A percentile compares a stretch with the other conserved stretches of the same genome.
Conservation (phyloP, 176 grass and related monocot genomes). For the Tuctoria greenei region DNA sequence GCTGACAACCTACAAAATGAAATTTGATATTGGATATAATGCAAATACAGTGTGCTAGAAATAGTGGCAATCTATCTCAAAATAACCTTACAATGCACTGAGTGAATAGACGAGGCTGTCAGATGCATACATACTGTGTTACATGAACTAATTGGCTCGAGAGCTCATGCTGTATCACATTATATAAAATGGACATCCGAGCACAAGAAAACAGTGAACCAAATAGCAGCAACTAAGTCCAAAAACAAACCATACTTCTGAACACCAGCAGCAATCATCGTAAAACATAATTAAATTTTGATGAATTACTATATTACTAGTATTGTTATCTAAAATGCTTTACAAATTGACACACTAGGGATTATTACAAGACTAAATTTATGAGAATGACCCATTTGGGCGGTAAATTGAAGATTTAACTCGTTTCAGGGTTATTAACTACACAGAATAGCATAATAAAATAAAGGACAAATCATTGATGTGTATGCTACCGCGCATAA, state of each 20-base stretch:
- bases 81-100: background rate
- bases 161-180: background rate
- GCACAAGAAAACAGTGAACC: background rate
- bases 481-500: slow-evolving; percentile 49
- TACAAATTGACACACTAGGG: background rate
- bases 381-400: background rate
- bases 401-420: background rate
- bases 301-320: background rate
- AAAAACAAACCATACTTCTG: background rate
- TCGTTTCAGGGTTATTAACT: background rate
- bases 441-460: no score
- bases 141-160: background rate
- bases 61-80: background rate
- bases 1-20: background rate
- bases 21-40: background rate
- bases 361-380: background rate
- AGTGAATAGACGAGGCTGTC: background rate
- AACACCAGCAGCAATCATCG: background rate
- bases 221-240: background rate
- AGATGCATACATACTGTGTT: background rate
- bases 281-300: background rate
- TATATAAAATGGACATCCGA: background rate
- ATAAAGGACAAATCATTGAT: background rate
- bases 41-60: background rate
- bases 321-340: background rate